phyloP scores from a whole-genome alignment of 306 rosid genomes.

The Quercus agrifolia region DNA sequence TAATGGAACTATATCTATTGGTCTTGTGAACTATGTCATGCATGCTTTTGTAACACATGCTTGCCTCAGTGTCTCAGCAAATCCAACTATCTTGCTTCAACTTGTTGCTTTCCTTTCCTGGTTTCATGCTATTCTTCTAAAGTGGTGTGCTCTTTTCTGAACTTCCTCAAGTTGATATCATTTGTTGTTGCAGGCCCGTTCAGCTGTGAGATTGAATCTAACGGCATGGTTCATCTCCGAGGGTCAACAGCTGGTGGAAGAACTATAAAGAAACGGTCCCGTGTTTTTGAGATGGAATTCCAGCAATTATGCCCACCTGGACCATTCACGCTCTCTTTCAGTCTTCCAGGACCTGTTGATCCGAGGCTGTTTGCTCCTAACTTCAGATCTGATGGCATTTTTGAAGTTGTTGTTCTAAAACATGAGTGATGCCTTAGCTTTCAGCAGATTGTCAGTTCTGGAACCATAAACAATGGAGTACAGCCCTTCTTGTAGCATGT shows the following conservation, averaged over 20 bases:
- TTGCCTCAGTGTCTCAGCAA: neutral
- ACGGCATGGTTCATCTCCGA: constrained; percentile 60
- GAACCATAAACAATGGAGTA: too few species aligned
- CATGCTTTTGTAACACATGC: too few species aligned
- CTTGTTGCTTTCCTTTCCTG: neutral
- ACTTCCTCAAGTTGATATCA: neutral
- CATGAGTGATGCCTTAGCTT: constrained; percentile 11
- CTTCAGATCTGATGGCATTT: constrained; percentile 64
- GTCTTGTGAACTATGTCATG: neutral
- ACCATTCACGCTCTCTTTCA: constrained; percentile 64
- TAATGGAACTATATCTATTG: neutral
- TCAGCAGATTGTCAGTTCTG: neutral
- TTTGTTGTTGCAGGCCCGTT: constrained; percentile 48
- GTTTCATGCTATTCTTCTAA: constrained; percentile 4
- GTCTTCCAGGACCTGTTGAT: constrained; percentile 80
- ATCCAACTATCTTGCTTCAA: neutral
- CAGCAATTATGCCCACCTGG: constrained; percentile 60
- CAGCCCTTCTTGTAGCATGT: too few species aligned
- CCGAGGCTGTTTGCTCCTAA: constrained; percentile 73
- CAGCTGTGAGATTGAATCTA: constrained; percentile 64
- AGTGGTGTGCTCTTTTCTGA: neutral
- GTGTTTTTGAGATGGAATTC: constrained; percentile 48
- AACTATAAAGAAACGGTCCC: constrained; percentile 50
- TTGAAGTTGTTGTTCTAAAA: constrained; percentile 65
- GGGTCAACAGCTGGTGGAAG: constrained; percentile 54